Percentiles rank a stretch among this genome's conserved stretches.
phyloP scores from a whole-genome alignment of 331 rosid species.

The Malus hybrid region DNA sequence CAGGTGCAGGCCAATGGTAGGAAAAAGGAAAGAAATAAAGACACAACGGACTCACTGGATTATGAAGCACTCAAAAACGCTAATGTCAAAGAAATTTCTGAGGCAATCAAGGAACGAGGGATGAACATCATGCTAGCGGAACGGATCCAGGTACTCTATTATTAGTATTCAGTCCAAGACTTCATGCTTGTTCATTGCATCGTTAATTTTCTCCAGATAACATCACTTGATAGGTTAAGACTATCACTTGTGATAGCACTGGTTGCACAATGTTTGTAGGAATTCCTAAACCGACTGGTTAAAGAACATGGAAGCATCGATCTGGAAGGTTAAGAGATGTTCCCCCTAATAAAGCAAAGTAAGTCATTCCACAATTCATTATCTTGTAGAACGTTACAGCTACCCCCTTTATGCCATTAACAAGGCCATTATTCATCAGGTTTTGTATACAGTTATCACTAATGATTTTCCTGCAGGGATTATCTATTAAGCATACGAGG shows the following conservation, averaged over 20 bases:
- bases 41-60: conserved; percentile 77
- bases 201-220: background rate
- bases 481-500: conserved; percentile 81
- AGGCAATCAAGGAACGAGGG: conserved; percentile 69
- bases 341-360: conserved; percentile 88
- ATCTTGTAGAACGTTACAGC: background rate
- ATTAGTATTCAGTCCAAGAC: background rate
- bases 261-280: conserved; percentile 42
- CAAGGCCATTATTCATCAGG: conserved; percentile 3
- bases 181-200: background rate
- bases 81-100: conserved; percentile 47
- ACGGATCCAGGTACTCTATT: conserved; percentile 58
- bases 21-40: conserved; percentile 38
- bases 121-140: conserved; percentile 94
- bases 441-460: background rate
- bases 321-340: conserved; percentile 92
- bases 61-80: conserved; percentile 74
- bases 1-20: conserved; percentile 33
- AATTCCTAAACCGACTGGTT: conserved; percentile 66
- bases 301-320: conserved; percentile 79
- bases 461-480: conserved; percentile 45
- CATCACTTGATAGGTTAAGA: background rate
- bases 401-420: background rate
- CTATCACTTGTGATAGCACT: background rate
- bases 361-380: conserved; percentile 20